Conservation (phyloP, 495 filamentous ascomycete genomes). For the Xylaria venustula region DNA sequence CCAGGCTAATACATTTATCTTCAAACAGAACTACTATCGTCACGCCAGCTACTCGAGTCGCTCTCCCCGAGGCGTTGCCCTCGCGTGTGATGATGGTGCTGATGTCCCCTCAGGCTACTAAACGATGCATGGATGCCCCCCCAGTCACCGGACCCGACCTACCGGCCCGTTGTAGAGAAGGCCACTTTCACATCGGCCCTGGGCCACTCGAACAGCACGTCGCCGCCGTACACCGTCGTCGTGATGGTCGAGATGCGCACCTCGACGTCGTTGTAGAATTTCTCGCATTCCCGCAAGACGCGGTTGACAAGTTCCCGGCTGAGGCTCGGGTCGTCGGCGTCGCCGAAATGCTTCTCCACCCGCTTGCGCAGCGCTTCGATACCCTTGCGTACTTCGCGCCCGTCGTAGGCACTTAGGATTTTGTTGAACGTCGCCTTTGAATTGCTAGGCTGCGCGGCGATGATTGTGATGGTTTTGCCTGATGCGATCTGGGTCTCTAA, state of each 20-base stretch:
- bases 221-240: conserved; percentile 55
- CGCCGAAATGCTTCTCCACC: conserved; percentile 94
- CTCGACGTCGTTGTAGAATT: conserved; percentile 70
- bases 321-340: conserved; percentile 69
- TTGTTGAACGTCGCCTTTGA: conserved; percentile 81
- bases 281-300: conserved; percentile 79
- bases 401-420: conserved; percentile 72
- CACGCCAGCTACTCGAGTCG: conserved; percentile 8
- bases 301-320: conserved; percentile 68
- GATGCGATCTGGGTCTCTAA: conserved; percentile 66
- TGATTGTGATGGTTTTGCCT: conserved; percentile 39
- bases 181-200: conserved; percentile 51
- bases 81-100: too few species aligned
- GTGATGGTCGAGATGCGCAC: conserved; percentile 66
- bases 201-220: conserved; percentile 56
- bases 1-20: conserved; percentile 25
- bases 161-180: conserved; percentile 43
- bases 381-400: conserved; percentile 77
- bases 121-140: conserved; percentile 22
- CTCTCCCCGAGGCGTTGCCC: conserved; percentile 7
- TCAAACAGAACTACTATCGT: conserved; percentile 27
- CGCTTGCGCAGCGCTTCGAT: conserved; percentile 83
- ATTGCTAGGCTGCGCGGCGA: conserved; percentile 75
- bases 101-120: background rate
- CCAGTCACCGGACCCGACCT: conserved; percentile 33